phyloP scores from a whole-genome alignment of 192 early-diverging fungal genomes.

The Geranomyces variabilis region DNA sequence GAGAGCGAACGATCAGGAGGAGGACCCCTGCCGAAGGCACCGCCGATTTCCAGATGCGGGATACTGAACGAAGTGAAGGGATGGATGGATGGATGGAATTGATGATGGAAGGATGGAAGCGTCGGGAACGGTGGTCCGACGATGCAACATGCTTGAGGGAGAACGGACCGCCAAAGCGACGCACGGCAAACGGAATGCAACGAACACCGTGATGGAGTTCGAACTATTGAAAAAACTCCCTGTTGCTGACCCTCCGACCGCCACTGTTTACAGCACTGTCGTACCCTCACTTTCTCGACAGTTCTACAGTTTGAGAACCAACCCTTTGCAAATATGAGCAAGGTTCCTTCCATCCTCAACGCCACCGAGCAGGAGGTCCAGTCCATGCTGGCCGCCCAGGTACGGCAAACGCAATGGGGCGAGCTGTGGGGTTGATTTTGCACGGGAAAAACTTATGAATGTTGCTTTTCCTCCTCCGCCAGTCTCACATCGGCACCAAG shows the following conservation, averaged over 20 bases:
- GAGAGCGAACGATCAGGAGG: background rate
- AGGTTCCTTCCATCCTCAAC: conserved; percentile 65
- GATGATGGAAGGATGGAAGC: conserved; percentile 9
- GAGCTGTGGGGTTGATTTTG: background rate
- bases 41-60: background rate
- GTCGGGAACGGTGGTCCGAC: background rate
- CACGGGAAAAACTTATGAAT: background rate
- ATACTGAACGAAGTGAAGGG: conserved; percentile 17
- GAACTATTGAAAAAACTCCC: background rate
- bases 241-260: conserved; percentile 1
- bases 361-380: conserved; percentile 93
- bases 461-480: background rate
- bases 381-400: conserved; percentile 92
- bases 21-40: background rate
- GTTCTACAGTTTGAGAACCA: conserved; percentile 32
- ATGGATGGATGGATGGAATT: conserved; percentile 29
- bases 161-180: background rate
- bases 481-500: conserved; percentile 97
- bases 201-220: background rate
- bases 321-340: conserved; percentile 53
- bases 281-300: conserved; percentile 42
- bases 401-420: conserved; percentile 10
- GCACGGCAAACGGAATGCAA: background rate
- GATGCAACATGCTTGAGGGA: background rate
- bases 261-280: conserved; percentile 31